phyloP scores from a whole-genome alignment of 306 rosid genomes.

The Acacia melanoxylon region DNA sequence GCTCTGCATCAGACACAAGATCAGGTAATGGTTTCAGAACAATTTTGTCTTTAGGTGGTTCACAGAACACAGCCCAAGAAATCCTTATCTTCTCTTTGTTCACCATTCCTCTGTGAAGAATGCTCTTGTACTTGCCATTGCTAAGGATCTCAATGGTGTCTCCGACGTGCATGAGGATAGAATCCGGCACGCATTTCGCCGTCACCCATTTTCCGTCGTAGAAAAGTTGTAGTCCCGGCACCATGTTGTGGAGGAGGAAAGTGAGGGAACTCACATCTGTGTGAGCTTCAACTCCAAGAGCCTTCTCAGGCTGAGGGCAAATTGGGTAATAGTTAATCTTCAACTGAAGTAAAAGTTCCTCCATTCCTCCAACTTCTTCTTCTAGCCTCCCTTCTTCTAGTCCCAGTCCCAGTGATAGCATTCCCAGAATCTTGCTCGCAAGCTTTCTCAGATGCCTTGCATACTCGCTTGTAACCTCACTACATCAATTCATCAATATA shows the following conservation, averaged over 20 bases:
- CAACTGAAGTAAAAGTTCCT: slow-evolving; percentile 75
- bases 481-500: slow-evolving; percentile 4
- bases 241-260: slow-evolving; percentile 86
- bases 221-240: slow-evolving; percentile 87
- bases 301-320: slow-evolving; percentile 86
- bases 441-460: slow-evolving; percentile 56
- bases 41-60: slow-evolving; percentile 83
- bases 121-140: slow-evolving; percentile 78
- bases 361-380: slow-evolving; percentile 77
- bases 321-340: slow-evolving; percentile 83
- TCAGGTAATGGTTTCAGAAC: slow-evolving; percentile 72
- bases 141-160: slow-evolving; percentile 86
- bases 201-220: slow-evolving; percentile 72
- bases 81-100: slow-evolving; percentile 85
- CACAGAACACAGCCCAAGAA: slow-evolving; percentile 31
- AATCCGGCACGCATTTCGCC: slow-evolving; percentile 70
- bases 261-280: slow-evolving; percentile 79
- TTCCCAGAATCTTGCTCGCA: slow-evolving; percentile 50
- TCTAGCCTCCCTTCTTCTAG: slow-evolving; percentile 78
- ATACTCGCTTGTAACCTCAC: slow-evolving; percentile 69
- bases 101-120: slow-evolving; percentile 78
- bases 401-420: slow-evolving; percentile 66
- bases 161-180: slow-evolving; percentile 82
- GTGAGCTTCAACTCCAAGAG: slow-evolving; percentile 87
- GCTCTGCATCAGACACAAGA: slow-evolving; percentile 51